Base-by-base conservation (phyloP, 805 yeast species). In the Saccharomyces mikatae region DNA sequence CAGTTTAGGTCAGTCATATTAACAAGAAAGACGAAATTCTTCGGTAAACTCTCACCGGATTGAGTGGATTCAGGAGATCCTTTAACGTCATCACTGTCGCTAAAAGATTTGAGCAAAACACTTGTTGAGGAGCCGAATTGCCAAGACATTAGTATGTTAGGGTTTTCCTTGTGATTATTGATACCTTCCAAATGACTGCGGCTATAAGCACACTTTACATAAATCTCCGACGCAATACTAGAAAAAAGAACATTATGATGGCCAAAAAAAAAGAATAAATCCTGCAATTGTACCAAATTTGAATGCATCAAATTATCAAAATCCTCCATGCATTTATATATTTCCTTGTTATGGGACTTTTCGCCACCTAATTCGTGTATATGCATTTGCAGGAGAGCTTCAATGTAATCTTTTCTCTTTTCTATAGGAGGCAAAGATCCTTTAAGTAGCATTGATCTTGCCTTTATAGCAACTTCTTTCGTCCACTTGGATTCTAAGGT, bases 381-480 rank as follows among this genome's bases (percentile, higher is more conserved):
- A 36, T 97, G 84, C 10, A 95, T 82, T 71, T 89, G 84, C 72
- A 94, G 80, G 64, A 94, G 92, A 71, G 91, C 97, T 75, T 95
- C 97, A 68, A 94, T 80, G 76, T 94, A 98, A 71, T 92, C 97
- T 31, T 96, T 86, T 76, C 98, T 84, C 74, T 94, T 99, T 72
- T 87, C 84, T 59, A 90, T 84, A 3, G 98, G 90, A 41, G 99
- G 99, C 74, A 94, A 79, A 29, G 98, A 89, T 70, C 97, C 94
- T 77, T 90, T 96, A 65, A 94, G 94, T 65, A 94, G 80, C 57
- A 95, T 86, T 74, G 94, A 99, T 70, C 98, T 84, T 1, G 98
- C 97, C 72, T 89, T 90, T 67, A 94, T 77, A 28, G 96, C 89
- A 51, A 92, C 97, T 77, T 91, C 91, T 29, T 96, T 92, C 32